Base-by-base conservation (phyloP, 2,329 filamentous ascomycete genomes). In the Pochonia chlamydosporia region DNA sequence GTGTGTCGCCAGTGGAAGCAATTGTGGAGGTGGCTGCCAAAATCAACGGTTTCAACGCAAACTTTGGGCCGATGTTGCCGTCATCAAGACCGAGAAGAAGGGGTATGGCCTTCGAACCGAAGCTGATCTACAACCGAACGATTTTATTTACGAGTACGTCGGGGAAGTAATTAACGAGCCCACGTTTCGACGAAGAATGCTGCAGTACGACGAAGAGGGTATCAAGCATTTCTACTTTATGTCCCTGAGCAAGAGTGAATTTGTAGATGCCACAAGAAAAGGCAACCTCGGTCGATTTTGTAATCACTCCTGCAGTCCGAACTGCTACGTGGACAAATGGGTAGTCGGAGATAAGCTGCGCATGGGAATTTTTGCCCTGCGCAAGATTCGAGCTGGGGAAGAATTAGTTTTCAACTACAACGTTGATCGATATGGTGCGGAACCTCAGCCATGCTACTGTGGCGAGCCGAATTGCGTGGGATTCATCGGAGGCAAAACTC, bases 181-280 rank as follows among this genome's bases (percentile, higher is more conserved):
- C 25, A 86, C 86, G 10, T 97, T 97, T 63, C 87, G 90, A 47
- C 82, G 84, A 49, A 89, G 93, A 52, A 96, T 95, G 84, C 73
- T 89, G 33, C 87, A 95, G 60, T 99, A 99, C 67, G 90, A 96
- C 62, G 80, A 93, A 41, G 89, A 97, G 65, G 91, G 91, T 51
- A 96, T 99, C 76, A 96, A 95, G 67, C 93, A 99, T 69, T 99
- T 99, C 67, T 99, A 99, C 70, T 99, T 99, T 73, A 99, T 99
- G 93, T 97, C 93, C 24, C 82, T 99, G 52, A 95, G 83, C 62
- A 95, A 95, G 66, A 88, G 84, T 60, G 93, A 97, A 66, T 99
- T 97, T 62, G 90, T 99, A 49, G 93, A 99, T 69, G 93, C 93
- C 20, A 99, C 93, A 9, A 95, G 93, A 64, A 95, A 89, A 65